phyloP scores from a whole-genome alignment of 2,329 filamentous ascomycete species.

The Colletotrichum chrysophilum region DNA sequence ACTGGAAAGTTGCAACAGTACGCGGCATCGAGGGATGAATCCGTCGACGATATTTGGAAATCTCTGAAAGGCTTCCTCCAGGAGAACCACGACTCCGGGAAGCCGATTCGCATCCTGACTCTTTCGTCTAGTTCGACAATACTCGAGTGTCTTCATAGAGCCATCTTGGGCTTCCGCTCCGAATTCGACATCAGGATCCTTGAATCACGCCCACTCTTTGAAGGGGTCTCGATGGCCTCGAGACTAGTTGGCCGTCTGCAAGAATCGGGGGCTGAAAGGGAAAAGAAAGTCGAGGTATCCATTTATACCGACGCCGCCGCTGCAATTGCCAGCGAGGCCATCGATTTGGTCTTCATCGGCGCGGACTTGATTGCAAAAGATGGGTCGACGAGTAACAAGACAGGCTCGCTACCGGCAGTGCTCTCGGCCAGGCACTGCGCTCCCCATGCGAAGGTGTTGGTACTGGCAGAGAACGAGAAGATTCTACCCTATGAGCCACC shows the following conservation, averaged over 20 bases:
- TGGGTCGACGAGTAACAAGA: slow-evolving; percentile 71
- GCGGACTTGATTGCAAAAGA: slow-evolving; percentile 64
- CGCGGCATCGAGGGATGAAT: slow-evolving; percentile 24
- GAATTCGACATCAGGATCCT: slow-evolving; percentile 63
- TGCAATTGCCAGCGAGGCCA: slow-evolving; percentile 54
- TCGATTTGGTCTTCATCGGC: slow-evolving; percentile 66
- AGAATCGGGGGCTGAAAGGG: slow-evolving; percentile 22
- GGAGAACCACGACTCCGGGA: slow-evolving; percentile 23
- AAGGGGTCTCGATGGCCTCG: slow-evolving; percentile 65
- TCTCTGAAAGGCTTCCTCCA: slow-evolving; percentile 40
- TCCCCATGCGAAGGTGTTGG: slow-evolving; percentile 52
- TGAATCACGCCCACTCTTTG: slow-evolving; percentile 70
- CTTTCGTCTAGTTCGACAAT: slow-evolving; percentile 70
- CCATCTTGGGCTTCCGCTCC: slow-evolving; percentile 37
- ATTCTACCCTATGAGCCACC: slow-evolving; percentile 51
- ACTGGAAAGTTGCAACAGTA: slow-evolving; percentile 21
- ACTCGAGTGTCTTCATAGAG: slow-evolving; percentile 48
- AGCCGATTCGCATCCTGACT: slow-evolving; percentile 57
- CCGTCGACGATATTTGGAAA: slow-evolving; percentile 34
- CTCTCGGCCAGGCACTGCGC: slow-evolving; percentile 57
- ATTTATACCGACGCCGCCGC: slow-evolving; percentile 66
- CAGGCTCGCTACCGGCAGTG: slow-evolving; percentile 64
- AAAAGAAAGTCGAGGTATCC: slow-evolving; percentile 42
- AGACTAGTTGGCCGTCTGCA: slow-evolving; percentile 36
- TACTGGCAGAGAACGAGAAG: slow-evolving; percentile 67